These are phyloP conservation scores for Colletotrichum zoysiae DNA, from an alignment of 2,329 filamentous ascomycete genomes.

Conservation along the genomic window DNA sequence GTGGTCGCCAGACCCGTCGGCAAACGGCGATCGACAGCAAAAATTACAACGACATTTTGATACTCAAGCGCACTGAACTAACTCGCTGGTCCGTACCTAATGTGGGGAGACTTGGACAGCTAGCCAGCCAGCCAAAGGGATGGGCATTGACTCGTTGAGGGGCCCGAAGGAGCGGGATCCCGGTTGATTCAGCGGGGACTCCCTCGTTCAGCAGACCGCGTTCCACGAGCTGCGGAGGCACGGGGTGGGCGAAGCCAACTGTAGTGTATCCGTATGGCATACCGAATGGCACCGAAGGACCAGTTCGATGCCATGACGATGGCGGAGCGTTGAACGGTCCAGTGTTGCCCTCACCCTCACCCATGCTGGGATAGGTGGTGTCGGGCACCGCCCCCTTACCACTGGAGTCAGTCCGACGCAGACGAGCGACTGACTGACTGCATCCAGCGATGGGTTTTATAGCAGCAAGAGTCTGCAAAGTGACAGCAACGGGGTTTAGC, in stretches of 20 bases:
- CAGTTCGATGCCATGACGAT: background rate
- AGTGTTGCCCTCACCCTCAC: background rate
- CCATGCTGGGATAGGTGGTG: background rate
- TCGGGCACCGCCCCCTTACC: background rate
- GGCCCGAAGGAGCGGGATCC: conserved; percentile 18
- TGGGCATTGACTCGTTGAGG: background rate
- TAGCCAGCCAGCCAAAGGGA: no score
- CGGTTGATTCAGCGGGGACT: background rate
- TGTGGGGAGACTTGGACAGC: background rate
- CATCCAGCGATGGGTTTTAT: background rate
- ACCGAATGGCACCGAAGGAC: no score
- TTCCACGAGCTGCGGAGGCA: no score
- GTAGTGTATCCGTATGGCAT: no score
- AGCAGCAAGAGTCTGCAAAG: background rate
- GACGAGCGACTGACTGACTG: background rate
- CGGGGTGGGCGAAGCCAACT: no score
- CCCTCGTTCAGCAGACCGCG: background rate
- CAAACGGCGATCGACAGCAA: background rate
- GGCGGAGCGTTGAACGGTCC: background rate
- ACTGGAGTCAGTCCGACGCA: no score
- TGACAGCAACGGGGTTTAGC: background rate
- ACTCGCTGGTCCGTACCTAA: background rate
- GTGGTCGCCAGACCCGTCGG: background rate
- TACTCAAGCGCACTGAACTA: background rate
- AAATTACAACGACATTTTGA: background rate